Evolutionary conservation across 371 early-diverging fungal species (phyloP).

Genomic region (Dinochytrium kinnereticum): DNA sequence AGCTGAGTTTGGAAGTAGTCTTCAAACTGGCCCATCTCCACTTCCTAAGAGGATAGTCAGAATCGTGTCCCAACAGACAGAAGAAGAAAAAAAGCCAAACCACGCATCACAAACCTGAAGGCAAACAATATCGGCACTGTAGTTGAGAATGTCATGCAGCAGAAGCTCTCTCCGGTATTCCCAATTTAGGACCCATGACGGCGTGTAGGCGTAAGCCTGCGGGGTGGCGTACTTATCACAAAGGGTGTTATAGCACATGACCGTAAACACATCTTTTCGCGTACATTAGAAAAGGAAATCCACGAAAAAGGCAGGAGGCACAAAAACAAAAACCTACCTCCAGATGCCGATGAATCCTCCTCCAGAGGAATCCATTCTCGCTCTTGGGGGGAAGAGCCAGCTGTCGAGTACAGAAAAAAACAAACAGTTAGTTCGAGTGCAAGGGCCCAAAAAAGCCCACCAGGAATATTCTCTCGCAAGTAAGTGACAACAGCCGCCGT

Average conservation of each 20-base stretch:
- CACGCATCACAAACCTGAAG: conserved; percentile 75
- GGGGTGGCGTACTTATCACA: conserved; percentile 90
- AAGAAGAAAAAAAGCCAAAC: not conserved
- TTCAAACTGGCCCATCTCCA: conserved; percentile 85
- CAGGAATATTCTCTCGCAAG: conserved; percentile 89
- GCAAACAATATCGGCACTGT: conserved; percentile 93
- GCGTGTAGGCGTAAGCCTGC: conserved; percentile 92
- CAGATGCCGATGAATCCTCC: conserved; percentile 33
- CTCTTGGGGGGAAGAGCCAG: conserved; percentile 83
- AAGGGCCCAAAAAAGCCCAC: conserved; percentile 48
- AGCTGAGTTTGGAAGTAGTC: conserved; percentile 77
- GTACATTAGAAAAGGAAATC: too few species aligned
- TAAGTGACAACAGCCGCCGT: conserved; percentile 84
- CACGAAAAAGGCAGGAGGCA: too few species aligned
- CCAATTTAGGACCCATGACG: conserved; percentile 96
- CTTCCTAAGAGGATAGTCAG: conserved; percentile 64
- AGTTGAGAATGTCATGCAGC: conserved; percentile 84
- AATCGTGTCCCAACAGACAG: not conserved
- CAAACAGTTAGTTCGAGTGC: not conserved
- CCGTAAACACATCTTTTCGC: conserved; percentile 68
- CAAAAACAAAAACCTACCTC: conserved; percentile 12
- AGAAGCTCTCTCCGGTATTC: conserved; percentile 93
- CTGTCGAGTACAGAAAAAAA: conserved; percentile 56
- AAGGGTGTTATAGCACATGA: conserved; percentile 96
- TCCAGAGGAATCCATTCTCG: conserved; percentile 90